phyloP scores from a whole-genome alignment of 805 yeast species.

The Metschnikowia cerradonensis region DNA sequence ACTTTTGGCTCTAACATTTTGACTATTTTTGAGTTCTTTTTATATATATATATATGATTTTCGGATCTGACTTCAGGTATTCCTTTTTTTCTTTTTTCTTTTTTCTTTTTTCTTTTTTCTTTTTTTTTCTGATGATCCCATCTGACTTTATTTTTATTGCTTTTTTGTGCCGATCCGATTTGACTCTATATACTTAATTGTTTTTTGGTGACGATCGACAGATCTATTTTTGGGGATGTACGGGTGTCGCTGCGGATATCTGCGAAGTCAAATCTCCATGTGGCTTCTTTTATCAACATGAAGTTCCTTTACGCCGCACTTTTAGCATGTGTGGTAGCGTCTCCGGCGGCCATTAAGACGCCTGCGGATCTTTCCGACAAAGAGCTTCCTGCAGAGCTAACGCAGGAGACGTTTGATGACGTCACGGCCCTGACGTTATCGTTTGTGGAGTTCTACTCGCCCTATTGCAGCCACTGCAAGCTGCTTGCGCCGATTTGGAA shows the following conservation, averaged over 20 bases:
- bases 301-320: neutral
- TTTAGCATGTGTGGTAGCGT: neutral
- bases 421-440: conserved; percentile 53
- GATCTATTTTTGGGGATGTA: neutral
- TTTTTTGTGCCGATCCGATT: too few species aligned
- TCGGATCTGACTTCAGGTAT: too few species aligned
- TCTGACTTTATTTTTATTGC: too few species aligned
- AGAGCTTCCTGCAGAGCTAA: conserved; percentile 49
- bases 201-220: too few species aligned
- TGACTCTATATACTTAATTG: too few species aligned
- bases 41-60: too few species aligned
- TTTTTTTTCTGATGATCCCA: too few species aligned
- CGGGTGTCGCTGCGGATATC: neutral
- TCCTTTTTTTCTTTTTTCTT: too few species aligned
- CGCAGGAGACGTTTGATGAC: conserved; percentile 46
- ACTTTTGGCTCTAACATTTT: too few species aligned
- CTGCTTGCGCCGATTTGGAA: conserved; percentile 82
- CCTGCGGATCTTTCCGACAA: conserved; percentile 3
- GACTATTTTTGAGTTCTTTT: too few species aligned
- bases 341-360: conserved; percentile 1
- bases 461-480: conserved; percentile 82
- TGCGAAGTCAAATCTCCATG: too few species aligned
- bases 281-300: neutral
- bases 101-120: too few species aligned
- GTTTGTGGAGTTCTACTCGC: conserved; percentile 85